phyloP scores from a whole-genome alignment of 140 eudicot species.

The Erigeron philadelphicus region DNA sequence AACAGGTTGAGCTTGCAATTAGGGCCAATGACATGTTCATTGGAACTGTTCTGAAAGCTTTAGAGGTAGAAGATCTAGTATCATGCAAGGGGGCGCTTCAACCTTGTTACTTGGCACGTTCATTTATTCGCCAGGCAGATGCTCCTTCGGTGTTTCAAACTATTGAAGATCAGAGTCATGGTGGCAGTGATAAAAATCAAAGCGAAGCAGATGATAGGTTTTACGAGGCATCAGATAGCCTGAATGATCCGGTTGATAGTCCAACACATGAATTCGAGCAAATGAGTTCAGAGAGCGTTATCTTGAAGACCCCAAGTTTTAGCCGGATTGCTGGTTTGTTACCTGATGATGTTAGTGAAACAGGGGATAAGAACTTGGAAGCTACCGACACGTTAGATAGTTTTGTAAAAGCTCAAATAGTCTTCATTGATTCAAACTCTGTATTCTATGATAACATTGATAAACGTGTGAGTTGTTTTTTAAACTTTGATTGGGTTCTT shows the following conservation, averaged over 20 bases:
- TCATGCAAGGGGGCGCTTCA: conserved; percentile 44
- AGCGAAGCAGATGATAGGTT: conserved; percentile 80
- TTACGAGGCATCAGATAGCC: conserved; percentile 75
- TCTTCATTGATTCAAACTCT: conserved; percentile 67
- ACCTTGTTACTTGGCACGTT: conserved; percentile 67
- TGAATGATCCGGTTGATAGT: conserved; percentile 55
- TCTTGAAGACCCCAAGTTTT: conserved; percentile 66
- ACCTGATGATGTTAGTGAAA: conserved; percentile 46
- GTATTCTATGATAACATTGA: conserved; percentile 59
- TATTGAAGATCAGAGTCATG: conserved; percentile 30
- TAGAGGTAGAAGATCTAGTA: conserved; percentile 88
- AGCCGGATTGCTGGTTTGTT: conserved; percentile 60
- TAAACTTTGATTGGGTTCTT: conserved; percentile 1
- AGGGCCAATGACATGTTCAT: conserved; percentile 78
- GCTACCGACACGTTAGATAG: conserved; percentile 60
- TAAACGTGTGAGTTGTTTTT: conserved; percentile 52
- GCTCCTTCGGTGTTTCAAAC: conserved; percentile 42
- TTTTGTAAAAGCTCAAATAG: conserved; percentile 93
- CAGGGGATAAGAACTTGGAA: conserved; percentile 40
- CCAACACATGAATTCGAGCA: conserved; percentile 41
- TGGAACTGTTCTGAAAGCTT: conserved; percentile 81
- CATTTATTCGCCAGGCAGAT: conserved; percentile 63
- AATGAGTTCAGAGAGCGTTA: conserved; percentile 35
- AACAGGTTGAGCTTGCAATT: conserved; percentile 85
- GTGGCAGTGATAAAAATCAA: conserved; percentile 33